Conservation (phyloP, 2,329 filamentous ascomycete species). For the Zalaria obscura region DNA sequence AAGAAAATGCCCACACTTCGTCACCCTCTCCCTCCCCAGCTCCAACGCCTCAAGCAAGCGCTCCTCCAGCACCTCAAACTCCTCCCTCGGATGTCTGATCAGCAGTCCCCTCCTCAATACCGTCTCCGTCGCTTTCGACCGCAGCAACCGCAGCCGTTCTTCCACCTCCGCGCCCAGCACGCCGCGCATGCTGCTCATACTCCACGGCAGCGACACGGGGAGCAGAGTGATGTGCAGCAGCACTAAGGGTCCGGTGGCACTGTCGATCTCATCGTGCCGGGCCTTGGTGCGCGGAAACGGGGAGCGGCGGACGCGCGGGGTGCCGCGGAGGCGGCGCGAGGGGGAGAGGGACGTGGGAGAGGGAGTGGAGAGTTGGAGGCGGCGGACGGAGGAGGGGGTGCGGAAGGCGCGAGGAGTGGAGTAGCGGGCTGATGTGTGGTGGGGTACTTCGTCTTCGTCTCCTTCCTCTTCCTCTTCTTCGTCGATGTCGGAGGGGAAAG, state of each 20-base stretch:
- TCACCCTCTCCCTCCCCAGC: constrained; percentile 53
- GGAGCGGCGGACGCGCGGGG: constrained; percentile 18
- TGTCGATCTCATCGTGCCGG: constrained; percentile 1
- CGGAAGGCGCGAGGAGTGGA: constrained; percentile 48
- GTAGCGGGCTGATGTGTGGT: constrained; percentile 42
- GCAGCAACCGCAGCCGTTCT: constrained; percentile 31
- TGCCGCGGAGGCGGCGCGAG: constrained; percentile 3
- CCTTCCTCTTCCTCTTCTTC: constrained; percentile 1
- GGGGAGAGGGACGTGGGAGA: constrained; percentile 30
- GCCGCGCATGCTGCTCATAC: constrained; percentile 32
- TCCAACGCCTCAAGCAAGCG: constrained; percentile 61
- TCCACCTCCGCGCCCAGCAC: constrained; percentile 46
- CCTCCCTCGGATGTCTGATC: constrained; percentile 63
- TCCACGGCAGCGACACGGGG: constrained; percentile 52
- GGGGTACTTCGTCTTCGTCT: constrained; percentile 4
- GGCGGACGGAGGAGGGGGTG: constrained; percentile 54
- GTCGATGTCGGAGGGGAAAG: constrained; percentile 14
- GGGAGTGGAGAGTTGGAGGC: constrained; percentile 42
- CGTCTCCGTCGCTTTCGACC: constrained; percentile 58
- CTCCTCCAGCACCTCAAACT: constrained; percentile 70
- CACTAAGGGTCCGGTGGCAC: constrained; percentile 42
- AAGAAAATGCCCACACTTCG: constrained; percentile 66
- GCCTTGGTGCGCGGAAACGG: neutral
- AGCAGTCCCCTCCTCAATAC: constrained; percentile 60
- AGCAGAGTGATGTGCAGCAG: constrained; percentile 65